phyloP scores from a whole-genome alignment of 2,329 filamentous ascomycete species.

The Ceratocystis papillata region DNA sequence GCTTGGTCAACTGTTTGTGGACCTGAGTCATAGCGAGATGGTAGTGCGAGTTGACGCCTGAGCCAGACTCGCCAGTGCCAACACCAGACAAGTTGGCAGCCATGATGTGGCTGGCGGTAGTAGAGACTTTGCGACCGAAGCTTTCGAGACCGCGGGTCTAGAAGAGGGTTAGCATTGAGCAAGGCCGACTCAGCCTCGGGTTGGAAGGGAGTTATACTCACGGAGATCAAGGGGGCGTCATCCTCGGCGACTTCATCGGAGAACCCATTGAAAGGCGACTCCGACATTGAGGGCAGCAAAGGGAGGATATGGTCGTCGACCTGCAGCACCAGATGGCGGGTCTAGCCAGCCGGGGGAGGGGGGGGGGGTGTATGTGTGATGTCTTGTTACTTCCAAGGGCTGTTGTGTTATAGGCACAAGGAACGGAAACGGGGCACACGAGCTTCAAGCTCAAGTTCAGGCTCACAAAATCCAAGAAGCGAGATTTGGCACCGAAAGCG shows the following conservation, averaged over 20 bases:
- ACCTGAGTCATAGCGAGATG: conserved; percentile 80
- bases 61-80: conserved; percentile 41
- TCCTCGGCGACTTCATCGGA: conserved; percentile 24
- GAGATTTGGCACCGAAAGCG: neutral
- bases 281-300: conserved; percentile 23
- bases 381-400: neutral
- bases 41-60: conserved; percentile 47
- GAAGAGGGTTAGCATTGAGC: neutral
- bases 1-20: conserved; percentile 76
- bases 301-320: neutral
- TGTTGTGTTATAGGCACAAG: neutral
- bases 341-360: neutral
- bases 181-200: neutral
- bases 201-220: conserved; percentile 12
- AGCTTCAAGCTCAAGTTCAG: neutral
- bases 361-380: neutral
- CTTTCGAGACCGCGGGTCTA: conserved; percentile 82
- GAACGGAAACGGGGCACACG: no score
- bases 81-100: conserved; percentile 41
- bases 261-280: conserved; percentile 24
- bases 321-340: conserved; percentile 3
- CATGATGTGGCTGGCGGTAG: conserved; percentile 84
- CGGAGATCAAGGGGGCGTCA: conserved; percentile 25
- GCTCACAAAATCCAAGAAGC: neutral
- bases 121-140: conserved; percentile 88